Conservation (phyloP, 108 stramenopile species). For the Cyclotella sp. region DNA sequence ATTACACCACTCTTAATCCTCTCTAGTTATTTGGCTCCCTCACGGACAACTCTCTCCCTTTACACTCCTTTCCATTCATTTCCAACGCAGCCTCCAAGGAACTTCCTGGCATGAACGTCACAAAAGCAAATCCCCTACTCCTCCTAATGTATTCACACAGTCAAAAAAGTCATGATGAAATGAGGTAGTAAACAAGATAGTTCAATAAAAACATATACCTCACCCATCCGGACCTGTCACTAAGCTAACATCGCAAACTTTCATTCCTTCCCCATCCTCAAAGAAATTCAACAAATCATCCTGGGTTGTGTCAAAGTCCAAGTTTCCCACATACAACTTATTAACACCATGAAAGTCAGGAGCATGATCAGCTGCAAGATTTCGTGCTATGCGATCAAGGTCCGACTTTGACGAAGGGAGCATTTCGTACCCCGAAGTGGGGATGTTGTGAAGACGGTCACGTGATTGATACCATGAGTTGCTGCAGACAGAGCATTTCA, state of each 20-base stretch:
- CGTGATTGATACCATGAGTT: conserved; percentile 86
- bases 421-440: conserved; percentile 61
- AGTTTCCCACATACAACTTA: conserved; percentile 88
- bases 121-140: conserved; percentile 85
- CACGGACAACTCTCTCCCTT: conserved; percentile 66
- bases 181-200: too few relatives aligned
- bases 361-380: conserved; percentile 58
- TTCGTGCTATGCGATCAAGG: conserved; percentile 63
- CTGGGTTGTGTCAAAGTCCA: conserved; percentile 64
- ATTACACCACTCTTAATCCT: not conserved
- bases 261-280: conserved; percentile 29
- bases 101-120: conserved; percentile 63
- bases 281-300: conserved; percentile 72
- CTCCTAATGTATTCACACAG: not conserved
- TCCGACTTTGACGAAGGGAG: conserved; percentile 60
- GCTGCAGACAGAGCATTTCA: conserved; percentile 80
- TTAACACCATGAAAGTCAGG: conserved; percentile 64
- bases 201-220: conserved; percentile 58
- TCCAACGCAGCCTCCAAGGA: conserved; percentile 54
- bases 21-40: conserved; percentile 50
- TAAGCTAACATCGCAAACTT: conserved; percentile 53
- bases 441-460: conserved; percentile 70
- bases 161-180: too few relatives aligned
- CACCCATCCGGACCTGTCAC: conserved; percentile 76
- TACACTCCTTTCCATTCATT: conserved; percentile 63